Evolutionary conservation across 495 filamentous ascomycete genomes (phyloP).

Genomic region (Talaromyces proteolyticus): DNA sequence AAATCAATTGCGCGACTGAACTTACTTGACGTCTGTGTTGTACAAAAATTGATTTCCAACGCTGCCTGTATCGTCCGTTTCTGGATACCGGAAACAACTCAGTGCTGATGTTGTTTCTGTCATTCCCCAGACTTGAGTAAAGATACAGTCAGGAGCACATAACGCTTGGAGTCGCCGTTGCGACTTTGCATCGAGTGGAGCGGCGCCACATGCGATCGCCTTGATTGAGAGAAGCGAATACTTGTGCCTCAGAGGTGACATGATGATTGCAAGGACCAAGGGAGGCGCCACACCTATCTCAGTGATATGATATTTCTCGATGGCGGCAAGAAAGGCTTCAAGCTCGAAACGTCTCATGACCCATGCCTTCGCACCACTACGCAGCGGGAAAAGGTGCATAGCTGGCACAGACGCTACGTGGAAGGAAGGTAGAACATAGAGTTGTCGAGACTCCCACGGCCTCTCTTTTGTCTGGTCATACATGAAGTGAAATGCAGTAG

Average conservation of each 20-base stretch:
- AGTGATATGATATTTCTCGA: slow-evolving; percentile 36
- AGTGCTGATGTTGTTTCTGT: slow-evolving; percentile 51
- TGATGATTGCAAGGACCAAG: slow-evolving; percentile 28
- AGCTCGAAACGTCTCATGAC: slow-evolving; percentile 57
- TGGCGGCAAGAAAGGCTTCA: slow-evolving; percentile 36
- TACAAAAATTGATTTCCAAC: slow-evolving; percentile 34
- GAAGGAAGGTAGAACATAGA: slow-evolving; percentile 18
- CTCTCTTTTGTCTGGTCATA: slow-evolving; percentile 13
- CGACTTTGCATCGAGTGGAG: slow-evolving; percentile 65
- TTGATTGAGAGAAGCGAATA: slow-evolving; percentile 39
- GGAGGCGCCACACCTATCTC: slow-evolving; percentile 45
- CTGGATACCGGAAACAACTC: slow-evolving; percentile 47
- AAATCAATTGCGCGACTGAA: neutral
- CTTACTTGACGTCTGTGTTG: neutral
- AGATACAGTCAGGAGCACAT: slow-evolving; percentile 22
- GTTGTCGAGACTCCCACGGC: slow-evolving; percentile 14
- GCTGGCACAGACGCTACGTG: slow-evolving; percentile 44
- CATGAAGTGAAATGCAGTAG: slow-evolving; percentile 7
- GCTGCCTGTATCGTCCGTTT: slow-evolving; percentile 53
- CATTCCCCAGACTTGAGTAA: slow-evolving; percentile 73
- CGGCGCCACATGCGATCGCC: slow-evolving; percentile 47
- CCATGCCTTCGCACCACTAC: slow-evolving; percentile 41
- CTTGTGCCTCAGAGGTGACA: slow-evolving; percentile 39
- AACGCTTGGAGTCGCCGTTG: slow-evolving; percentile 29
- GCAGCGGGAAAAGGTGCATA: slow-evolving; percentile 40